Percentiles rank a stretch among this genome's conserved stretches.
Evolutionary conservation across 2,329 filamentous ascomycete genomes (phyloP).

Genomic region (Ophiocordyceps camponoti-saundersi): DNA sequence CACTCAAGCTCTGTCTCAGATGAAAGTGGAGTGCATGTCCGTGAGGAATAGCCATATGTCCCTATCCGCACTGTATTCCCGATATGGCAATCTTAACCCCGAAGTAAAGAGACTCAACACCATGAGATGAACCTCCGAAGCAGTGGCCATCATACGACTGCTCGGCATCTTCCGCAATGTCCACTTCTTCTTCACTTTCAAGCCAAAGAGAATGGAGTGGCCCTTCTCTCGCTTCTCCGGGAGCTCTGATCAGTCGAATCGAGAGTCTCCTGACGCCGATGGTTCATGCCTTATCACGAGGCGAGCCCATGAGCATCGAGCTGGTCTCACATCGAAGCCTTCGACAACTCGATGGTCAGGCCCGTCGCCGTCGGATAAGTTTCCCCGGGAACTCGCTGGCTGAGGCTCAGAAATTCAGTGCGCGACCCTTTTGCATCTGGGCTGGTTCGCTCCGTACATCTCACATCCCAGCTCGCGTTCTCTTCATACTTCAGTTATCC

Average conservation of each 20-base stretch:
- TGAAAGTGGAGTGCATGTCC: neutral
- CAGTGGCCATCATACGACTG: neutral
- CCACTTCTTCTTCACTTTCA: neutral
- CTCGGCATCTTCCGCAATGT: neutral
- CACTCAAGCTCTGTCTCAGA: too few relatives aligned
- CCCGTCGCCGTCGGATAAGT: slow-evolving; percentile 7
- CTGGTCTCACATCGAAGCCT: slow-evolving; percentile 8
- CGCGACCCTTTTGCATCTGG: neutral
- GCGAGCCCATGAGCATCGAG: slow-evolving; percentile 11
- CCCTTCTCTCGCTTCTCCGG: slow-evolving; percentile 3
- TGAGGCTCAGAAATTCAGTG: slow-evolving; percentile 37
- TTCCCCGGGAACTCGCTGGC: slow-evolving; percentile 31
- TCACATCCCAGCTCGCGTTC: slow-evolving; percentile 27
- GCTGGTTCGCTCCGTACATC: neutral
- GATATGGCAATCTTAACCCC: neutral
- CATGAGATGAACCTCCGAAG: neutral
- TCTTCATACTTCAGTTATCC: slow-evolving; percentile 41
- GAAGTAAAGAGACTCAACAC: neutral
- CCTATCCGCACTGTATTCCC: neutral
- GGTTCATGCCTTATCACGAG: slow-evolving; percentile 9
- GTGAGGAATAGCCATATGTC: neutral
- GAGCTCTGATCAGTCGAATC: slow-evolving; percentile 15
- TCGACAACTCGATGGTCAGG: slow-evolving; percentile 1
- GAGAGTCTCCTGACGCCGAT: slow-evolving; percentile 16
- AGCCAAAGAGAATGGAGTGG: neutral